Percentiles rank a stretch among this genome's conserved stretches.
These are phyloP conservation scores for Talinum fruticosum DNA, from an alignment of 148 eudicot genomes.

Conservation along the genomic window DNA sequence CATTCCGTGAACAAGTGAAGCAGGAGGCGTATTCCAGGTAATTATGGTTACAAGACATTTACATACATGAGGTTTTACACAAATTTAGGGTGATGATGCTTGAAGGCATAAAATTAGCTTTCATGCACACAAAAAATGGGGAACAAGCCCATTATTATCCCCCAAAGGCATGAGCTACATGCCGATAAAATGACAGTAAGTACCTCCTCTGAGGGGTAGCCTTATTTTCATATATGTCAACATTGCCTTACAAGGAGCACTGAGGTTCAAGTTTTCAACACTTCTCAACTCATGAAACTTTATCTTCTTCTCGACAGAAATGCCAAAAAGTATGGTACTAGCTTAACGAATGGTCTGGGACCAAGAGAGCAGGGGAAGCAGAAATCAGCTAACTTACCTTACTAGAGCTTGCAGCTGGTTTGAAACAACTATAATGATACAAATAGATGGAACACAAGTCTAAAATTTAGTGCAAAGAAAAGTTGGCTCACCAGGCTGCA, in stretches of 20 bases:
- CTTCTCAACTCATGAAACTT: neutral
- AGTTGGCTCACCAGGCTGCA: conserved; percentile 74
- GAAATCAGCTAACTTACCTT: neutral
- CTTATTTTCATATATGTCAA: neutral
- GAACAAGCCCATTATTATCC: neutral
- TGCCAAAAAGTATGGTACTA: neutral
- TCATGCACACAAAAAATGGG: neutral
- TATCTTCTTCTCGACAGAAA: neutral
- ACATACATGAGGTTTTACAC: no score
- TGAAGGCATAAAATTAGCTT: neutral
- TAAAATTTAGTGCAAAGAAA: neutral
- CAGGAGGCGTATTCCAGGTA: no score
- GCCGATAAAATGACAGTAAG: neutral
- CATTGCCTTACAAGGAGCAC: neutral
- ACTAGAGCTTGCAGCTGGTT: no score
- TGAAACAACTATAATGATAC: neutral
- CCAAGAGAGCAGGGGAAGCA: neutral
- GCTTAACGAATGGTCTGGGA: neutral
- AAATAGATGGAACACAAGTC: neutral
- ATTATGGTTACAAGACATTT: no score
- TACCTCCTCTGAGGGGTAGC: neutral
- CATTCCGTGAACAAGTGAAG: no score
- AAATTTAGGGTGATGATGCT: neutral
- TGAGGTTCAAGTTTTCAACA: neutral
- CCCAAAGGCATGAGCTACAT: neutral